A percentile compares a stretch with the other conserved stretches of the same genome.
Conservation (phyloP, 805 yeast genomes). For the Cephaloascus fragrans region DNA sequence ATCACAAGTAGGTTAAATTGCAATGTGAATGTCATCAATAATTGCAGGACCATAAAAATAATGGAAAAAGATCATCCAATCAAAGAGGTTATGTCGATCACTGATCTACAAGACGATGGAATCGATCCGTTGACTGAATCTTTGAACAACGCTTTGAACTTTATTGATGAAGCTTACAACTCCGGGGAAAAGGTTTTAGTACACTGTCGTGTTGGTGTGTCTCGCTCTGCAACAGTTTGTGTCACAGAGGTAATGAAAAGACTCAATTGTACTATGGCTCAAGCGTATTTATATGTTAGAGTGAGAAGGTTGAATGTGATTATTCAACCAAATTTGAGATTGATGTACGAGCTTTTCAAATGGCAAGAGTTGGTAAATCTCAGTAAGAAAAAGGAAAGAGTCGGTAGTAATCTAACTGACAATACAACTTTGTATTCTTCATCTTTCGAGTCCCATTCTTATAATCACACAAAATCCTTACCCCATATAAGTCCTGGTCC, state of each 20-base stretch:
- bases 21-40: neutral
- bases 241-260: conserved; percentile 36
- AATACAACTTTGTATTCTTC: neutral
- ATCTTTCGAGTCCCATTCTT: too few species aligned
- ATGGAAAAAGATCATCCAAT: conserved; percentile 16
- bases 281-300: conserved; percentile 31
- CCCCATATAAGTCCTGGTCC: too few species aligned
- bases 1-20: conserved; percentile 9
- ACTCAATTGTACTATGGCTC: conserved; percentile 20
- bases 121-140: conserved; percentile 63
- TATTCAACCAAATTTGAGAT: conserved; percentile 33
- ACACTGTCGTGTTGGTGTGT: conserved; percentile 37
- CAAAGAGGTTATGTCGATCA: conserved; percentile 47
- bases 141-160: conserved; percentile 54
- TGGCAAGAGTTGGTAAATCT: conserved; percentile 10
- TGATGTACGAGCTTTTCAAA: conserved; percentile 33
- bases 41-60: neutral
- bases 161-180: conserved; percentile 32
- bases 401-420: neutral
- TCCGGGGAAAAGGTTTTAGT: conserved; percentile 17
- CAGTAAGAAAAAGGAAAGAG: conserved; percentile 1
- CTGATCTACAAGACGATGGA: conserved; percentile 84
- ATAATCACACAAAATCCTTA: too few species aligned
- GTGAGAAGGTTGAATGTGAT: conserved; percentile 33
- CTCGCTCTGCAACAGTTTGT: conserved; percentile 34